Base-by-base conservation (phyloP, 179 eudicot species). In the Beta macrorhiza region DNA sequence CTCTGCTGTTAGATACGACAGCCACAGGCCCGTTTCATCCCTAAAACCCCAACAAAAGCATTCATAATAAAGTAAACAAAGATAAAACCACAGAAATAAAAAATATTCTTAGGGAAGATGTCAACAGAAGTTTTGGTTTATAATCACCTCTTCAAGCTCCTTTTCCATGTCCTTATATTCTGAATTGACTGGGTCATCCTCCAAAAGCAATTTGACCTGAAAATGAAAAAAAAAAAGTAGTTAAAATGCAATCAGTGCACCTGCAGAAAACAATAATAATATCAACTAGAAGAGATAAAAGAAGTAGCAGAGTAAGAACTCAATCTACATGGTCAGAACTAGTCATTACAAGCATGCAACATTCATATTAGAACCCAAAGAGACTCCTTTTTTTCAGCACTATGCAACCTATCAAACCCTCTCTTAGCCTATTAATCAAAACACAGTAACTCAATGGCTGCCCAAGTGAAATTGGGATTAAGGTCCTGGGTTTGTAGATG, bases 81-180 rank as follows among this genome's bases (percentile, higher is more conserved):
- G 16, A 29, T 45, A 42, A 78, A 65, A 73, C 20, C 64, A 62
- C 32, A 53, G 25, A 81, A 8, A 59, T 13, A 64, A 42, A 56
- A 25, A 0, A 67, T 42, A 25, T 20, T 22, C 1, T 2, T 2
- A 10, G 72, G 59, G 79, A 57, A 29, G 70, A 32, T 45, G 20
- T 29, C 13, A 53, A 72, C 3, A 62, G 63, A 22, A 44, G 72
- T 42, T 80, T 65, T 57, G 76, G 79, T 79, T 29, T 75, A 74
- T 77, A 78, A 83, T 86, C 89, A 96, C 99, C 99, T 96, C 99
- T 56, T 80, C 88, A 84, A 96, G 97, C 88, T 96, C 99, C 87
- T 90, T 94, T 78, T 88, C 93, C 98, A 94, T 94, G 81, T 96
- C 99, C 67, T 83, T 85, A 88, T 89, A 94, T 75, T 96, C 99